Evolutionary conservation across 106 monocot species (phyloP).

Genomic region (Dactylorhiza incarnata): DNA sequence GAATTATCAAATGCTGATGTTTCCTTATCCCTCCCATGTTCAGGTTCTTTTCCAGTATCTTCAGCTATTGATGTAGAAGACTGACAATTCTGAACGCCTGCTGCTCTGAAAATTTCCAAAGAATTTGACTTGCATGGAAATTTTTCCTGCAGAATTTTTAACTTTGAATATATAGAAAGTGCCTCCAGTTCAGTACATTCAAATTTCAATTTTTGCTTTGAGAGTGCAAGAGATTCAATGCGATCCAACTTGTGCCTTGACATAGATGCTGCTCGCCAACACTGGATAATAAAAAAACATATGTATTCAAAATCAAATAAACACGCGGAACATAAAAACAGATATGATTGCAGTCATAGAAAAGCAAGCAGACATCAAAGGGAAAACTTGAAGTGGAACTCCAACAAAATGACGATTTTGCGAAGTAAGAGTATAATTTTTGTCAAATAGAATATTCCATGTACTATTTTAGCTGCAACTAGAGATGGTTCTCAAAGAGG

Average conservation of each 20-base stretch:
- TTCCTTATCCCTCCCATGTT: conserved; percentile 1
- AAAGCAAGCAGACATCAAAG: not conserved
- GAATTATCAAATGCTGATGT: conserved; percentile 2
- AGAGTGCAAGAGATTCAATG: conserved; percentile 45
- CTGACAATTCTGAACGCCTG: conserved; percentile 7
- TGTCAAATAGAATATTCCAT: not conserved
- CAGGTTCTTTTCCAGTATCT: conserved; percentile 1
- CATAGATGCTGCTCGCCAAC: conserved; percentile 87
- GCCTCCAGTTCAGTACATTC: conserved; percentile 44
- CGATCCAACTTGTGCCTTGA: conserved; percentile 51
- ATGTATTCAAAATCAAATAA: not conserved
- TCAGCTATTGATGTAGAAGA: conserved; percentile 5
- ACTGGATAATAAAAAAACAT: conserved; percentile 34
- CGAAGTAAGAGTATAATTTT: not conserved
- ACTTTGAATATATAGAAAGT: conserved; percentile 49
- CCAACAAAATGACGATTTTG: not conserved
- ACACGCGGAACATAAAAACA: not conserved
- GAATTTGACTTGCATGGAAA: conserved; percentile 21
- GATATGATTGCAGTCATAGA: not conserved
- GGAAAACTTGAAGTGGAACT: not conserved
- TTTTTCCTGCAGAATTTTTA: conserved; percentile 44
- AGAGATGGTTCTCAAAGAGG: not conserved
- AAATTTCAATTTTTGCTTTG: conserved; percentile 48
- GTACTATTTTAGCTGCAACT: not conserved
- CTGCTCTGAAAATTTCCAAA: not conserved